Conservation (phyloP, 208 protist genomes). For the Crithidia brevicula region DNA sequence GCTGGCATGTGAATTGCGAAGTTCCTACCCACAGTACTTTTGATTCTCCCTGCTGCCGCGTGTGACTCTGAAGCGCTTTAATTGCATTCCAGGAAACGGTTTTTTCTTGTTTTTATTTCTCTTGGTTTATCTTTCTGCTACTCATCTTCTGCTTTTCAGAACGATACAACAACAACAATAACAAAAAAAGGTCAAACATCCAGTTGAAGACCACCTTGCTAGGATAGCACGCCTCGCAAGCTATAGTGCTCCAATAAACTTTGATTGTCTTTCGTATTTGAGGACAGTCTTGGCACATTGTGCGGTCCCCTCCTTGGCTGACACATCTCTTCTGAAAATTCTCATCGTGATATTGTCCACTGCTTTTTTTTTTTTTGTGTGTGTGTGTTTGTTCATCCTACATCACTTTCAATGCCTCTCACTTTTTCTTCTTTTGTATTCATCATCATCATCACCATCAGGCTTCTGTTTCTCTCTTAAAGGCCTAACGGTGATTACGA, state of each 20-base stretch:
- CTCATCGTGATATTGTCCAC: no score
- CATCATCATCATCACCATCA: no score
- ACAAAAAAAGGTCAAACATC: background rate
- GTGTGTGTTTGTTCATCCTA: background rate
- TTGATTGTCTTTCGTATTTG: no score
- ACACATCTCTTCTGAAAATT: no score
- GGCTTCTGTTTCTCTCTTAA: no score
- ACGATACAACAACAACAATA: background rate
- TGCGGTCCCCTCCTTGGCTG: no score
- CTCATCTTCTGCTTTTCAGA: background rate
- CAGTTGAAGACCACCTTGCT: no score
- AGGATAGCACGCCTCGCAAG: no score
- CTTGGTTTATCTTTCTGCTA: conserved; percentile 2
- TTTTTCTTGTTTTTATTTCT: conserved; percentile 3
- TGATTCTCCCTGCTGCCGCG: no score
- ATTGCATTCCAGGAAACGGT: background rate
- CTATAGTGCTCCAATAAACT: no score
- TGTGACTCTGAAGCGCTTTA: background rate
- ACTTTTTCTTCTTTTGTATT: background rate
- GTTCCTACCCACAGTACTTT: conserved; percentile 30
- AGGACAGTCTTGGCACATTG: no score
- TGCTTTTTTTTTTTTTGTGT: conserved; percentile 17
- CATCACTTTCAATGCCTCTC: conserved; percentile 7
- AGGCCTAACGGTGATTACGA: no score
- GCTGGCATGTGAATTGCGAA: conserved; percentile 18